These are phyloP conservation scores for Inga laurina DNA, from an alignment of 306 rosid genomes.

Conservation along the genomic window DNA sequence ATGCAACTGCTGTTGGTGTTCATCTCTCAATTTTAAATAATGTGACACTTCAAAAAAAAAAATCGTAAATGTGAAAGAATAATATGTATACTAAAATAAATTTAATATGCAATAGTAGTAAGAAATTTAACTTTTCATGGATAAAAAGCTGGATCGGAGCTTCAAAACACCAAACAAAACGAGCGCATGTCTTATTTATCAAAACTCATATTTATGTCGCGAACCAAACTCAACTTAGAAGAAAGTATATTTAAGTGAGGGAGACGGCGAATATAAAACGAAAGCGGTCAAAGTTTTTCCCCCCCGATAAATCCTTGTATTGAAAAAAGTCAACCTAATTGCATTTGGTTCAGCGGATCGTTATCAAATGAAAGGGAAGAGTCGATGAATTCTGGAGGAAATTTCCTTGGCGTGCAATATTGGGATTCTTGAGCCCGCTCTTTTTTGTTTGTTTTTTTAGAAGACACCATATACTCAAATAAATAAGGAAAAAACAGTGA, in stretches of 20 bases:
- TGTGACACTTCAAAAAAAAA: too few relatives aligned
- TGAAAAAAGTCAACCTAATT: background rate
- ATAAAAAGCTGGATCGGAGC: too few relatives aligned
- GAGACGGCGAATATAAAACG: background rate
- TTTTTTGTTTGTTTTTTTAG: too few relatives aligned
- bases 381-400: background rate
- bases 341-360: background rate
- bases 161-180: too few relatives aligned
- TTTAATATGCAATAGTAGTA: background rate
- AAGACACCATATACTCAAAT: too few relatives aligned
- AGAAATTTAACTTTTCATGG: too few relatives aligned
- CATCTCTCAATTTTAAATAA: background rate
- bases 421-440: background rate
- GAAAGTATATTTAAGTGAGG: background rate
- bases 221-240: background rate
- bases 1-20: background rate
- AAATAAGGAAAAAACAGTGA: too few relatives aligned
- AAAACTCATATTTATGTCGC: too few relatives aligned
- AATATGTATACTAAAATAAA: too few relatives aligned
- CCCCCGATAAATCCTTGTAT: background rate
- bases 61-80: background rate
- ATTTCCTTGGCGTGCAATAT: too few relatives aligned
- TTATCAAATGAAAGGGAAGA: background rate
- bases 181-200: background rate
- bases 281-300: background rate